phyloP scores from a whole-genome alignment of 1,284 basidiomycete genomes.

The Cerrena zonata region DNA sequence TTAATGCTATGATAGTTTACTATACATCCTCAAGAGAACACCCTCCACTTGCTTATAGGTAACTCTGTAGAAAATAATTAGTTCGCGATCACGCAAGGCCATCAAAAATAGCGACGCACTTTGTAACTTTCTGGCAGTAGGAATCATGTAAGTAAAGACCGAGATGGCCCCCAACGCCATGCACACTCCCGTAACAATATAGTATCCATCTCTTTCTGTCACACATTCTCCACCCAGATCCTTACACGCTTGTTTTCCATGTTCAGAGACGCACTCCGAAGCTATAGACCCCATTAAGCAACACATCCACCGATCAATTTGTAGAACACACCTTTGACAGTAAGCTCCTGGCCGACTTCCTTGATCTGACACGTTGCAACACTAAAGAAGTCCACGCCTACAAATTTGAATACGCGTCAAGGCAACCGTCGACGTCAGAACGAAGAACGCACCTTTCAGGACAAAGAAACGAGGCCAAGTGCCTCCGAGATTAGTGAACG shows the following conservation, averaged over 20 bases:
- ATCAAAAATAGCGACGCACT: slow-evolving; percentile 48
- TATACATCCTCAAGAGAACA: slow-evolving; percentile 26
- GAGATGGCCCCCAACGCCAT: slow-evolving; percentile 69
- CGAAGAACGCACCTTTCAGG: slow-evolving; percentile 58
- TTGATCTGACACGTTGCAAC: slow-evolving; percentile 75
- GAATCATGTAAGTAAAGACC: slow-evolving; percentile 75
- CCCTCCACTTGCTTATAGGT: slow-evolving; percentile 58
- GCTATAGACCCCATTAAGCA: slow-evolving; percentile 38
- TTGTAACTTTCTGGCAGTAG: slow-evolving; percentile 81
- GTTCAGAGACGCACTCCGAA: slow-evolving; percentile 83
- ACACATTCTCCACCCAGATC: slow-evolving; percentile 76
- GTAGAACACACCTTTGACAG: slow-evolving; percentile 51
- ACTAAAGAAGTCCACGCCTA: slow-evolving; percentile 82
- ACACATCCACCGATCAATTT: background rate
- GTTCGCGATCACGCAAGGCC: background rate
- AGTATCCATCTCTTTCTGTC: slow-evolving; percentile 89
- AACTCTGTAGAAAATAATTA: slow-evolving; percentile 37
- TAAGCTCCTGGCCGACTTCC: slow-evolving; percentile 45
- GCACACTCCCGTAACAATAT: slow-evolving; percentile 78
- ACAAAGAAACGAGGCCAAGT: slow-evolving; percentile 97
- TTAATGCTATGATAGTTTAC: too few relatives aligned
- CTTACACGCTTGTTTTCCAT: slow-evolving; percentile 76
- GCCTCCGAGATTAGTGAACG: slow-evolving; percentile 93
- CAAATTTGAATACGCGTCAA: background rate
- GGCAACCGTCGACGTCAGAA: slow-evolving; percentile 4